Base-by-base conservation (phyloP, 371 early-diverging fungal species). In the Gilbertella persicaria region DNA sequence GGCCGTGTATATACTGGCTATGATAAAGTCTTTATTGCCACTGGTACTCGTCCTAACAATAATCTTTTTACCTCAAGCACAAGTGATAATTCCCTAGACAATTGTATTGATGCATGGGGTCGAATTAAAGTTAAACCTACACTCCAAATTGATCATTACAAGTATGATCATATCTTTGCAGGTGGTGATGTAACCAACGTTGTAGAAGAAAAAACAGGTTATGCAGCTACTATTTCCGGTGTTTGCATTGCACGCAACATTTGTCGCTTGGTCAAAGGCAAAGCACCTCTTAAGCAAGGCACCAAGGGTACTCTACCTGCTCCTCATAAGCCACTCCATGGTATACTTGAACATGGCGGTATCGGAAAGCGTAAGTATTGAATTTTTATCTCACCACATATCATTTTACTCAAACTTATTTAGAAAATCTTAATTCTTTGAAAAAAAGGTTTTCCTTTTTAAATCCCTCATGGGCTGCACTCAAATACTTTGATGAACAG, bases 121-220 rank as follows among this genome's bases (percentile, higher is more conserved):
- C 57, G 75, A 25, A 79, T 89, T 46, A 66, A 73, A 12, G 85
- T 88, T 40, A 71, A 69, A 21, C 73, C 80, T 21, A 87, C 87
- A 4, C 59, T 86, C 42, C 89, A 89, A 60, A 44, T 89, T 5
- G 74, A 74, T 30, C 78, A 85, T 37, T 73, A 66, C 5, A 74
- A 66, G 14, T 76, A 83, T 20, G 66, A 69, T 2, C 74, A 83
- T 47, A 82, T 89, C 47, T 88, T 88, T 58, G 80, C 86, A 2
- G 83, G 85, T 2, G 89, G 89, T 5, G 89, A 89, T 55, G 83
- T 82, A 20, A 75, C 81, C 29, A 81, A 85, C 20, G 70, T 79
- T 0, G 68, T 73, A 17, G 85, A 85, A 50, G 83, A 85, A 65
- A 82, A 83, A 57, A 80, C 83, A n/a, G 84, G 78, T 21, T 79